Conservation (phyloP, 2,329 filamentous ascomycete species). For the Stemphylium vesicarium region DNA sequence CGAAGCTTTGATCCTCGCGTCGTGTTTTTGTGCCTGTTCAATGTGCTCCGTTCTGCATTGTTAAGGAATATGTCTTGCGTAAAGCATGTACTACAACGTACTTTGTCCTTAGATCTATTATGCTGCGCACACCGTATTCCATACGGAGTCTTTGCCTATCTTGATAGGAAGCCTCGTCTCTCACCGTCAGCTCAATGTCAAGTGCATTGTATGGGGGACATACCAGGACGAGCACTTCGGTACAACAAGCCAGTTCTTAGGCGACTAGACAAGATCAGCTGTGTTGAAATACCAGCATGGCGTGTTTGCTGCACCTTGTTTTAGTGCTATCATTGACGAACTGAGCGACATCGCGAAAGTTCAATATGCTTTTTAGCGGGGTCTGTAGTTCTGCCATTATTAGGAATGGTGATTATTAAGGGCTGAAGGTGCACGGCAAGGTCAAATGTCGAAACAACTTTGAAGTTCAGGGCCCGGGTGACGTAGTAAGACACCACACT, state of each 20-base stretch:
- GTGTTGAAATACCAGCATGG: not conserved
- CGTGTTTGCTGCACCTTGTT: conserved; percentile 17
- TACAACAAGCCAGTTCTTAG: conserved; percentile 39
- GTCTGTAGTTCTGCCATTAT: conserved; percentile 18
- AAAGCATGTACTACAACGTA: conserved; percentile 46
- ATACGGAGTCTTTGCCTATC: conserved; percentile 68
- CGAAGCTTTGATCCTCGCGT: conserved; percentile 55
- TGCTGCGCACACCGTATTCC: conserved; percentile 69
- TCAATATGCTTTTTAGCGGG: conserved; percentile 41
- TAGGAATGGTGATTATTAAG: not conserved
- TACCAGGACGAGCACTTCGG: conserved; percentile 47
- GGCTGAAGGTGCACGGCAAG: not conserved
- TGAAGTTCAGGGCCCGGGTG: not conserved
- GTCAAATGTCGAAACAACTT: not conserved
- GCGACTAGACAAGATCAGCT: conserved; percentile 21
- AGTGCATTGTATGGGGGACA: not conserved
- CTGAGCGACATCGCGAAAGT: conserved; percentile 47
- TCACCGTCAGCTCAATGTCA: conserved; percentile 3
- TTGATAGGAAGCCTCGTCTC: conserved; percentile 72
- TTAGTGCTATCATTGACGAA: conserved; percentile 36
- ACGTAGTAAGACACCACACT: conserved; percentile 15
- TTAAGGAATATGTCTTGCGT: conserved; percentile 4
- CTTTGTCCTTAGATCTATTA: conserved; percentile 82
- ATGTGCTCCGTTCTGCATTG: conserved; percentile 71
- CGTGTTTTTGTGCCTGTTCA: conserved; percentile 68